These are phyloP conservation scores for Fusarium sp. DNA, from an alignment of 2,329 filamentous ascomycete genomes.

Conservation along the genomic window DNA sequence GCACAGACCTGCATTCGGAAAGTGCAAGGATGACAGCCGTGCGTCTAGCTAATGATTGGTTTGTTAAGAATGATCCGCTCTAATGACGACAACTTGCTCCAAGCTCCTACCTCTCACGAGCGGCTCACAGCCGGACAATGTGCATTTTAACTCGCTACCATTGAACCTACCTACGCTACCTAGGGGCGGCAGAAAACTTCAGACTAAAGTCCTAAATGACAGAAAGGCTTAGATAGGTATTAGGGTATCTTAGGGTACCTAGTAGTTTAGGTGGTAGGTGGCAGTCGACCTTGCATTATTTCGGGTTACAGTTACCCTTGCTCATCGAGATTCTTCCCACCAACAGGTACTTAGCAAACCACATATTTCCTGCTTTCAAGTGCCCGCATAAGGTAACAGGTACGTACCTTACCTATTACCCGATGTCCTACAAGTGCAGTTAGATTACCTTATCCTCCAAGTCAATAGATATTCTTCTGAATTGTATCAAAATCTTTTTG, in stretches of 20 bases:
- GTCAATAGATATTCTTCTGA: not conserved
- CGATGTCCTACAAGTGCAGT: not conserved
- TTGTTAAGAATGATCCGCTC: constrained; percentile 16
- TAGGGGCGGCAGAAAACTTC: too few relatives aligned
- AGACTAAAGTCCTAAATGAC: too few relatives aligned
- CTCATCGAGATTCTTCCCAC: constrained; percentile 25
- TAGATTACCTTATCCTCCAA: not conserved
- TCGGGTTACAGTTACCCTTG: not conserved
- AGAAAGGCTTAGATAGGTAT: too few relatives aligned
- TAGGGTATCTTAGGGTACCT: too few relatives aligned
- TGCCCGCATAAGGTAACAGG: not conserved
- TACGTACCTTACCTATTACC: not conserved
- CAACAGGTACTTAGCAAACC: not conserved
- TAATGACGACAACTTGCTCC: constrained; percentile 41
- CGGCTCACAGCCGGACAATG: constrained; percentile 26
- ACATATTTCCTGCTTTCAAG: not conserved
- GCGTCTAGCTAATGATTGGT: constrained; percentile 36
- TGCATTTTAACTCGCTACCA: not conserved
- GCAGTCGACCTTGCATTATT: not conserved
- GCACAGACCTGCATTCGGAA: constrained; percentile 32
- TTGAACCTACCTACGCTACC: too few relatives aligned
- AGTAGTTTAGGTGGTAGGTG: too few relatives aligned
- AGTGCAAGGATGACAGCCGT: constrained; percentile 28
- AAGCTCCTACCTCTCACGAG: constrained; percentile 8
- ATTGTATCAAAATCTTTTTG: not conserved